phyloP scores from a whole-genome alignment of 2,329 filamentous ascomycete species.

The Diaporthe sp. region DNA sequence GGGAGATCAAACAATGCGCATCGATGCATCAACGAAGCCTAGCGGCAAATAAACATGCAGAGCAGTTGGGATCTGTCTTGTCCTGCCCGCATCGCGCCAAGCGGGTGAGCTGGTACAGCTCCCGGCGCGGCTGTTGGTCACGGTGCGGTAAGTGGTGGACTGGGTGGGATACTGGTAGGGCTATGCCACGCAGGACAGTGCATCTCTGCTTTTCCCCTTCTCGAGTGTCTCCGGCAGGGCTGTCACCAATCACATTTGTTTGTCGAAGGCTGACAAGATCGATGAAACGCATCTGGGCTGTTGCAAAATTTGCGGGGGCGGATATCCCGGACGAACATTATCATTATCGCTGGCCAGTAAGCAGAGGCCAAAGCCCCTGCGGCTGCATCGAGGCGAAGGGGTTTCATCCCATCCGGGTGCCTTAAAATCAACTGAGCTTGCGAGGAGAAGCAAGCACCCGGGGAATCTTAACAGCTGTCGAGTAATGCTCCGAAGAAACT shows the following conservation, averaged over 20 bases:
- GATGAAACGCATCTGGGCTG: slow-evolving; percentile 15
- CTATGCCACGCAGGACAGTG: slow-evolving; percentile 7
- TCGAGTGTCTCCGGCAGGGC: slow-evolving; percentile 24
- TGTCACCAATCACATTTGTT: slow-evolving; percentile 16
- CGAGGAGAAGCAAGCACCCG: slow-evolving; percentile 28
- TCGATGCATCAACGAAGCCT: slow-evolving; percentile 30
- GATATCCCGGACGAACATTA: slow-evolving; percentile 14
- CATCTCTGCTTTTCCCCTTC: slow-evolving; percentile 26
- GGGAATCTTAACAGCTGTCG: slow-evolving; percentile 17
- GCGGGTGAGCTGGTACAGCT: slow-evolving; percentile 27
- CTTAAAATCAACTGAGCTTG: slow-evolving; percentile 32
- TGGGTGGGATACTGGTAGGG: slow-evolving; percentile 17
- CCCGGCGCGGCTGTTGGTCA: slow-evolving; percentile 19
- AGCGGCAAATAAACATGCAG: slow-evolving; percentile 17
- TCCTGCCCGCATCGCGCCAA: slow-evolving; percentile 14
- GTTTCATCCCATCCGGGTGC: slow-evolving; percentile 23
- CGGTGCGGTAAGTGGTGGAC: slow-evolving; percentile 17
- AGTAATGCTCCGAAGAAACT: slow-evolving; percentile 10
- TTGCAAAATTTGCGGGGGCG: not conserved
- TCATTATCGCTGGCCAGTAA: slow-evolving; percentile 9
- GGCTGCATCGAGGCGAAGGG: slow-evolving; percentile 16
- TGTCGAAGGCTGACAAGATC: slow-evolving; percentile 11
- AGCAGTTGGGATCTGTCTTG: slow-evolving; percentile 11
- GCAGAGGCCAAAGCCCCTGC: slow-evolving; percentile 12
- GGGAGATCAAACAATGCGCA: slow-evolving; percentile 30